A percentile compares a stretch with the other conserved stretches of the same genome.
Conservation (phyloP, 1,139 yeast species). For the Saccharomyces pastorianus region DNA sequence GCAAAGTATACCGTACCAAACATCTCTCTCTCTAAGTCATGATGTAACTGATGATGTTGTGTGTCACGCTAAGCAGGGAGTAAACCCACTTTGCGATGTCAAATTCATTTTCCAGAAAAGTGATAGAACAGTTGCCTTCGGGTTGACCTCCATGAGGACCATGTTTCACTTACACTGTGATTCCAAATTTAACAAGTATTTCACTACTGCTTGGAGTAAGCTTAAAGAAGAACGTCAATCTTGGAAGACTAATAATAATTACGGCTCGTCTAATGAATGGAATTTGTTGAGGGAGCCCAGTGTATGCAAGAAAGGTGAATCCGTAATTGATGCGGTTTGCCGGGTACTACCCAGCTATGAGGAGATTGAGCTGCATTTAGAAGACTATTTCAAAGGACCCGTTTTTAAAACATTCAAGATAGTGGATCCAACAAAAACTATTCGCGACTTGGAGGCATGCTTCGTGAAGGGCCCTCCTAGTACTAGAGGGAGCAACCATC, state of each 20-base stretch:
- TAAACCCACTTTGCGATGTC: background rate
- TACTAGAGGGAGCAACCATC: no score
- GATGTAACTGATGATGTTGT: no score
- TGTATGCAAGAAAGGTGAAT: background rate
- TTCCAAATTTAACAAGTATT: background rate
- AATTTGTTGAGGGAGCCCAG: background rate
- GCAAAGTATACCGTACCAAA: no score
- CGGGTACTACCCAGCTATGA: background rate
- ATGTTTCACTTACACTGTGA: background rate
- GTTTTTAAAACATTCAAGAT: background rate
- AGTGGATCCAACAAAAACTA: background rate
- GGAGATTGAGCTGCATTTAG: background rate
- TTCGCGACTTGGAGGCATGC: background rate
- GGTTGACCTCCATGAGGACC: background rate
- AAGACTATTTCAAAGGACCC: background rate
- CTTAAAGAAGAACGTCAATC: background rate
- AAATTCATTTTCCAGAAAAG: background rate
- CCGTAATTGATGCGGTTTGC: background rate
- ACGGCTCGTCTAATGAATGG: background rate
- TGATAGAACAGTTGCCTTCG: background rate
- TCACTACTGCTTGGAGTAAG: background rate
- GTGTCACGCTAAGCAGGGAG: no score
- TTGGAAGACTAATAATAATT: background rate
- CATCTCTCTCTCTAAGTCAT: no score
- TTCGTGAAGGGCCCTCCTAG: background rate